These are phyloP conservation scores for Phialocephala subalpina DNA, from an alignment of 2,329 filamentous ascomycete genomes.

Conservation along the genomic window DNA sequence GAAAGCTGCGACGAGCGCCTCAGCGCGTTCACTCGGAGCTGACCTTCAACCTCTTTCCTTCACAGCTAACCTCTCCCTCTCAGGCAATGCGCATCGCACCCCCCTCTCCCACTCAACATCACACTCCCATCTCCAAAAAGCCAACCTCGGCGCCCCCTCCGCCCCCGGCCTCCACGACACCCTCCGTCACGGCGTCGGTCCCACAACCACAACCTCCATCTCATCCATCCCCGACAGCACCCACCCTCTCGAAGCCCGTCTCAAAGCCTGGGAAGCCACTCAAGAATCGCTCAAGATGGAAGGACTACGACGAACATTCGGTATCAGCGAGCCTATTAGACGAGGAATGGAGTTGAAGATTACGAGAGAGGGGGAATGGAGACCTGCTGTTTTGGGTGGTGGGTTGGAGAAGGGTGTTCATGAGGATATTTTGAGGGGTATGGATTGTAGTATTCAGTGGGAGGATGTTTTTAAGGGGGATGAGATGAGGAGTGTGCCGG, in stretches of 20 bases:
- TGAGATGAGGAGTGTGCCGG: conserved; percentile 73
- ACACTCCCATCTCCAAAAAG: conserved; percentile 66
- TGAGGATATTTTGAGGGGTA: conserved; percentile 85
- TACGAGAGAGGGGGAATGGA: conserved; percentile 80
- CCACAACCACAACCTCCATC: conserved; percentile 54
- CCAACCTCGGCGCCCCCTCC: conserved; percentile 79
- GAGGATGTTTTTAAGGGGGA: conserved; percentile 91
- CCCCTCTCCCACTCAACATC: conserved; percentile 67
- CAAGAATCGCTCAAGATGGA: conserved; percentile 91
- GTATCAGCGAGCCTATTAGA: conserved; percentile 90
- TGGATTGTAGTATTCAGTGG: conserved; percentile 83
- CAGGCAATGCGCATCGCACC: conserved; percentile 93
- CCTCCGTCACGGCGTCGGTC: conserved; percentile 82
- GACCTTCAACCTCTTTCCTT: conserved; percentile 10
- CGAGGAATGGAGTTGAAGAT: conserved; percentile 97
- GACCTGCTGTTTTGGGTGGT: conserved; percentile 72
- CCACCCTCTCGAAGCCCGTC: conserved; percentile 91
- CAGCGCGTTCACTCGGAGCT: conserved; percentile 5
- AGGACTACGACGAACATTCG: conserved; percentile 84
- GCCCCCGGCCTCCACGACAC: conserved; percentile 94
- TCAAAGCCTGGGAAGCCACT: conserved; percentile 75
- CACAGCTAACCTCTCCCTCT: conserved; percentile 20
- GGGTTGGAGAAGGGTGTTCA: conserved; percentile 66
- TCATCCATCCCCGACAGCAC: conserved; percentile 59
- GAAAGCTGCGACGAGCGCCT: neutral